Conservation (phyloP, 495 filamentous ascomycete genomes). For the Xylaria grammica region DNA sequence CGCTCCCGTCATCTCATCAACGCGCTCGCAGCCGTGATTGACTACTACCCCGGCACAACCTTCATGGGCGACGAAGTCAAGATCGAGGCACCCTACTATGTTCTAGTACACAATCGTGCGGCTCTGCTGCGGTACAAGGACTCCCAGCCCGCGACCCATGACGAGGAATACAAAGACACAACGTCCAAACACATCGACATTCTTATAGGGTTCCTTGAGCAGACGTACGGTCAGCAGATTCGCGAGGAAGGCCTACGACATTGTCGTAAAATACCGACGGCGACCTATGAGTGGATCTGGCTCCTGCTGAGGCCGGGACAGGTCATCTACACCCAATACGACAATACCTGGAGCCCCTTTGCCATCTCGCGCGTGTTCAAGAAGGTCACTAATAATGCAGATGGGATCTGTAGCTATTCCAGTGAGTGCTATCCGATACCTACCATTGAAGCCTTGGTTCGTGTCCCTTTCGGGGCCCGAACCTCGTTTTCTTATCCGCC, state of each 20-base stretch:
- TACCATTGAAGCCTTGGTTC: neutral
- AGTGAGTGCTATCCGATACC: neutral
- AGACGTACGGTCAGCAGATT: slow-evolving; percentile 32
- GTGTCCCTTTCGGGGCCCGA: neutral
- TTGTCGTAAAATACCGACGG: slow-evolving; percentile 30
- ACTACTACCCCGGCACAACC: slow-evolving; percentile 39
- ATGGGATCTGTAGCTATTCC: neutral
- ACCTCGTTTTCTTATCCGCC: neutral
- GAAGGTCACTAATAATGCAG: neutral
- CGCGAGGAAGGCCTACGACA: slow-evolving; percentile 37
- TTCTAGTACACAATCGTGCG: slow-evolving; percentile 41
- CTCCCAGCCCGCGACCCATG: slow-evolving; percentile 40
- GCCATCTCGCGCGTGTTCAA: slow-evolving; percentile 33
- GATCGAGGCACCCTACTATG: slow-evolving; percentile 42
- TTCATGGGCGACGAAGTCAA: slow-evolving; percentile 33
- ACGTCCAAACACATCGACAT: slow-evolving; percentile 46
- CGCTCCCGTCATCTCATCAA: slow-evolving; percentile 44
- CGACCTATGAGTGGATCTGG: slow-evolving; percentile 46
- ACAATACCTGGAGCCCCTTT: slow-evolving; percentile 38
- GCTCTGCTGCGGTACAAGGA: slow-evolving; percentile 41
- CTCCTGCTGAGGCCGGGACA: slow-evolving; percentile 44
- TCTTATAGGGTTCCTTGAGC: slow-evolving; percentile 41
- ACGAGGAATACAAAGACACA: slow-evolving; percentile 37
- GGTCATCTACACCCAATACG: slow-evolving; percentile 39
- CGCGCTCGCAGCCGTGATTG: slow-evolving; percentile 44